Evolutionary conservation across 1,139 yeast species (phyloP).

Genomic region (Debaryomycetaceae sp.): DNA sequence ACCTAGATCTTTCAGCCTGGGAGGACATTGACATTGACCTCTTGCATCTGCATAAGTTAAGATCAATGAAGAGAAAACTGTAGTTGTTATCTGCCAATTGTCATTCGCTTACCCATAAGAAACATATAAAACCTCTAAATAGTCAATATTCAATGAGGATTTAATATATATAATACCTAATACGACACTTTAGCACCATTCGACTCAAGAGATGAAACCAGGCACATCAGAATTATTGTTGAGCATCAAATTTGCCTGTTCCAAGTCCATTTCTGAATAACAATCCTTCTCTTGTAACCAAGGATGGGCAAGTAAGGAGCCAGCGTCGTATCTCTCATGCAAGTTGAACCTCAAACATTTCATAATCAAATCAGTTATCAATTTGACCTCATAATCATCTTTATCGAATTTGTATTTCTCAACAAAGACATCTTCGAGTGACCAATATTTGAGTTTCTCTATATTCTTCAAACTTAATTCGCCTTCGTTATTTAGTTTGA

Average conservation of each 20-base stretch:
- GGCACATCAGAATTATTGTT: constrained; percentile 22
- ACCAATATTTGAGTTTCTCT: constrained; percentile 66
- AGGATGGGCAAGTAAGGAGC: constrained; percentile 38
- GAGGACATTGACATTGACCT: constrained; percentile 4
- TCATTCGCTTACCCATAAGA: no score
- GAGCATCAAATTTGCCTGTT: constrained; percentile 7
- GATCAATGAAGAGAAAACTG: not conserved
- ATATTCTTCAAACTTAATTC: constrained; percentile 51
- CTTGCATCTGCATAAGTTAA: constrained; percentile 4
- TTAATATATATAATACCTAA: no score
- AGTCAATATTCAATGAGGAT: no score
- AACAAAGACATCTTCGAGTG: constrained; percentile 57
- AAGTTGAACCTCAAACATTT: constrained; percentile 37
- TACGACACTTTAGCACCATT: no score
- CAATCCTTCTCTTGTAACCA: constrained; percentile 33
- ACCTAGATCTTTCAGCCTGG: constrained; percentile 19
- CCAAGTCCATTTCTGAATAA: constrained; percentile 2
- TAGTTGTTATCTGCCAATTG: no score
- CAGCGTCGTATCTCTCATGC: constrained; percentile 35
- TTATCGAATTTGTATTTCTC: constrained; percentile 49
- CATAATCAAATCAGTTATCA: constrained; percentile 34
- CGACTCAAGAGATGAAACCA: constrained; percentile 17
- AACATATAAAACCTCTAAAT: no score
- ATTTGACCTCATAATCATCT: constrained; percentile 27
- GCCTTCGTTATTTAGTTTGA: constrained; percentile 40